Conservation (phyloP, 495 filamentous ascomycete species). For the Jackrogersella multiformis region DNA sequence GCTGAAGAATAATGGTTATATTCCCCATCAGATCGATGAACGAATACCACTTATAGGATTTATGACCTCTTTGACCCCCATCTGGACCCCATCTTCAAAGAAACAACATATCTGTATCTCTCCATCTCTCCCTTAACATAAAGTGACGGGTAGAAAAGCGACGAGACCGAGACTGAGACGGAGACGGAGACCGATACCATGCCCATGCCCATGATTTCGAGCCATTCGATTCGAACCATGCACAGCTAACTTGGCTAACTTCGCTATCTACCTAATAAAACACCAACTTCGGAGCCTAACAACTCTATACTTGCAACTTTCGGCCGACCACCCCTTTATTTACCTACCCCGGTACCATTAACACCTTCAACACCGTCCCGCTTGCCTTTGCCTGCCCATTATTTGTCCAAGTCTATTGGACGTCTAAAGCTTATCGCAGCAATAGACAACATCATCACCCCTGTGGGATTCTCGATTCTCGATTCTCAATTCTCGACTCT, state of each 20-base stretch:
- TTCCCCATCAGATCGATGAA: constrained; percentile 19
- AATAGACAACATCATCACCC: constrained; percentile 9
- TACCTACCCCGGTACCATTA: constrained; percentile 6
- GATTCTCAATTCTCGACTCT: too few relatives aligned
- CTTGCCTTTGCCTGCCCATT: not conserved
- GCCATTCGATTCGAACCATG: constrained; percentile 15
- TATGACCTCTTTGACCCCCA: not conserved
- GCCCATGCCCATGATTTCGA: constrained; percentile 37
- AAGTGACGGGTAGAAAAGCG: constrained; percentile 1
- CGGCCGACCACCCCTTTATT: constrained; percentile 37
- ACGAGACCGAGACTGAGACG: too few relatives aligned
- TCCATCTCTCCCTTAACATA: too few relatives aligned
- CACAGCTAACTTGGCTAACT: constrained; percentile 40
- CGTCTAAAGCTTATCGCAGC: constrained; percentile 15
- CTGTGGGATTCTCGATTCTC: too few relatives aligned
- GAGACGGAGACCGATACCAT: too few relatives aligned
- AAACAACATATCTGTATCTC: not conserved
- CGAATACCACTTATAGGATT: constrained; percentile 10
- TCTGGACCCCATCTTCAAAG: not conserved
- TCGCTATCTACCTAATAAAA: constrained; percentile 36
- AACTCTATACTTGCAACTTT: constrained; percentile 43
- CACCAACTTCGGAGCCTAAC: constrained; percentile 39
- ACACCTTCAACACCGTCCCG: not conserved
- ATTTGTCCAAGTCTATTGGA: constrained; percentile 5
- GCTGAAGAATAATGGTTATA: constrained; percentile 1